These are phyloP conservation scores for Aurifilum marmelostoma DNA, from an alignment of 2,329 filamentous ascomycete genomes.

Conservation along the genomic window DNA sequence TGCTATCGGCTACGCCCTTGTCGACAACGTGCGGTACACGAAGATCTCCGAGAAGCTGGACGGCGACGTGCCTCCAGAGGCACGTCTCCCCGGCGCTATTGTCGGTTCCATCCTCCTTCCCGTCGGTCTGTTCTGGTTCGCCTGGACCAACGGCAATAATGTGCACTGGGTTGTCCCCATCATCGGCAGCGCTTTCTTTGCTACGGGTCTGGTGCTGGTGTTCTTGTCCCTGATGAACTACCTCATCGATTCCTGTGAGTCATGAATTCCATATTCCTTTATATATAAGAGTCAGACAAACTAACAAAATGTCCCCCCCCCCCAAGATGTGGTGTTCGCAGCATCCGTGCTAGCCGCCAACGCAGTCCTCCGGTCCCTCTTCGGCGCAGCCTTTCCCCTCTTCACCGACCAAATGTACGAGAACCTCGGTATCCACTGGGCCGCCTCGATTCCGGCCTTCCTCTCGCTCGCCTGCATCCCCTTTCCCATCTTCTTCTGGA, in stretches of 20 bases:
- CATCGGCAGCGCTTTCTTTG: slow-evolving; percentile 40
- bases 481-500: slow-evolving; percentile 44
- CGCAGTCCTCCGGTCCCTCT: slow-evolving; percentile 58
- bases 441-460: slow-evolving; percentile 45
- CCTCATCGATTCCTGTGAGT: slow-evolving; percentile 52
- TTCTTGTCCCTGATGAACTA: slow-evolving; percentile 60
- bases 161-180: slow-evolving; percentile 55
- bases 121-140: slow-evolving; percentile 68
- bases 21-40: slow-evolving; percentile 59
- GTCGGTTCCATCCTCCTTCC: slow-evolving; percentile 66
- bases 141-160: slow-evolving; percentile 63
- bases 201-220: slow-evolving; percentile 49
- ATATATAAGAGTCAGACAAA: not conserved
- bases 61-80: slow-evolving; percentile 67
- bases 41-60: slow-evolving; percentile 46
- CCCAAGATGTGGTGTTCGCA: slow-evolving; percentile 55
- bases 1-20: slow-evolving; percentile 58
- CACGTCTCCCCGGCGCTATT: slow-evolving; percentile 64
- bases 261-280: not conserved
- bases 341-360: slow-evolving; percentile 62
- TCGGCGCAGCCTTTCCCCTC: slow-evolving; percentile 61
- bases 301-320: not conserved
- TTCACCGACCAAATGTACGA: slow-evolving; percentile 48
- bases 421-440: slow-evolving; percentile 29
- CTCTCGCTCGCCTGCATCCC: slow-evolving; percentile 45